Percentiles rank a stretch among this genome's conserved stretches.
Conservation (phyloP, 2,329 filamentous ascomycete genomes). For the Zymoseptoria tritici region DNA sequence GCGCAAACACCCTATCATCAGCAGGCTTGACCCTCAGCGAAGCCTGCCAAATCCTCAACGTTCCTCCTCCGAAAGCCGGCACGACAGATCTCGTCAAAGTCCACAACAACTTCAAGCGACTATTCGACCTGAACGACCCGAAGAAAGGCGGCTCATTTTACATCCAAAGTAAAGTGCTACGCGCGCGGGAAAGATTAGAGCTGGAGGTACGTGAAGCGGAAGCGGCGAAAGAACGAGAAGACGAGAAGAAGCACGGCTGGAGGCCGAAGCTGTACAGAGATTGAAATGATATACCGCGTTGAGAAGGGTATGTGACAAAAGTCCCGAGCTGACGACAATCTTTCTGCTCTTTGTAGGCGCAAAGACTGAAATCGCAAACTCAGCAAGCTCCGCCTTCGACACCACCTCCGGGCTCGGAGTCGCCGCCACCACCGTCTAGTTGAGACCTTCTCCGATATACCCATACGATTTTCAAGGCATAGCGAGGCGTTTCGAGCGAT, state of each 20-base stretch:
- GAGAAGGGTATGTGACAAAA: constrained; percentile 7
- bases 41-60: constrained; percentile 94
- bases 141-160: constrained; percentile 97
- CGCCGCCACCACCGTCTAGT: constrained; percentile 10
- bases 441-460: constrained; percentile 9
- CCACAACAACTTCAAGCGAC: constrained; percentile 79
- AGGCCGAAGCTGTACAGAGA: constrained; percentile 95
- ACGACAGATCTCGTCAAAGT: constrained; percentile 72
- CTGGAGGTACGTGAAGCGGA: constrained; percentile 67
- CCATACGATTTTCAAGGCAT: constrained; percentile 18
- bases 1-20: constrained; percentile 50
- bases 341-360: constrained; percentile 18
- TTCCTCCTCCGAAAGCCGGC: constrained; percentile 75
- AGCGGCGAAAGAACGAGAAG: constrained; percentile 65
- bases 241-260: constrained; percentile 77
- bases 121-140: constrained; percentile 92
- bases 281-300: constrained; percentile 32
- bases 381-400: constrained; percentile 10
- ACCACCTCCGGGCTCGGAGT: constrained; percentile 3
- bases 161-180: constrained; percentile 89
- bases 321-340: constrained; percentile 15
- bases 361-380: constrained; percentile 23
- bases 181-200: constrained; percentile 88
- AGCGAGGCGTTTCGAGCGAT: constrained; percentile 20
- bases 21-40: constrained; percentile 87